phyloP scores from a whole-genome alignment of 352 stramenopile genomes.

The Blastocystis sp. region DNA sequence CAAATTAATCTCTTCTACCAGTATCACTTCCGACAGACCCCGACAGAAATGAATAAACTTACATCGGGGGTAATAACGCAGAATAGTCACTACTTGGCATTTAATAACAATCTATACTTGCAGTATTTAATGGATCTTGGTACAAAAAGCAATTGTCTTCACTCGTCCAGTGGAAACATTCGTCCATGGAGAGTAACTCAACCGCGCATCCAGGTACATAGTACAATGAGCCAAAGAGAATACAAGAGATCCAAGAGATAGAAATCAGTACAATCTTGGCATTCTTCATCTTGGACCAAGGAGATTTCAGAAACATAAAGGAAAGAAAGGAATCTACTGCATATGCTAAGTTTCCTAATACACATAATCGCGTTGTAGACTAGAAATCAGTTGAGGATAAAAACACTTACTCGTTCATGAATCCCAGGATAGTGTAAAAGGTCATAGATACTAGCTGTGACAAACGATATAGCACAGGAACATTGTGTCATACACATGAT shows the following conservation, averaged over 20 bases:
- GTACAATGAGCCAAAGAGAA: constrained; percentile 4
- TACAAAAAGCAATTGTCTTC: constrained; percentile 46
- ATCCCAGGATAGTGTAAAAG: constrained; percentile 23
- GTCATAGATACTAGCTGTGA: constrained; percentile 15
- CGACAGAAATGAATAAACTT: constrained; percentile 2
- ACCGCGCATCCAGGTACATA: constrained; percentile 18
- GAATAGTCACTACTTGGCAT: constrained; percentile 41
- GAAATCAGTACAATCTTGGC: not conserved
- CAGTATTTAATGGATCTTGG: not conserved
- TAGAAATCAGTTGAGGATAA: not conserved
- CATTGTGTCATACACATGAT: not conserved
- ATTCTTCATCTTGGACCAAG: constrained; percentile 29
- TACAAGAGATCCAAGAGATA: not conserved
- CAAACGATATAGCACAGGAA: constrained; percentile 27
- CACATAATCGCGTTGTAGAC: not conserved
- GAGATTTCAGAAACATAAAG: not conserved
- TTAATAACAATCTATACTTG: not conserved
- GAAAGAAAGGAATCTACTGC: constrained; percentile 3
- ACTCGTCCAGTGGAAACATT: constrained; percentile 11
- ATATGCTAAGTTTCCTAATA: constrained; percentile 8
- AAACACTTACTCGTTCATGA: not conserved
- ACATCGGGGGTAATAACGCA: constrained; percentile 29
- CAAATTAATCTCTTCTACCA: not conserved
- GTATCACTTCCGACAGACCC: not conserved
- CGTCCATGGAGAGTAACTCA: constrained; percentile 23